Evolutionary conservation across 805 yeast species (phyloP).

Genomic region (Teunomyces atbi): DNA sequence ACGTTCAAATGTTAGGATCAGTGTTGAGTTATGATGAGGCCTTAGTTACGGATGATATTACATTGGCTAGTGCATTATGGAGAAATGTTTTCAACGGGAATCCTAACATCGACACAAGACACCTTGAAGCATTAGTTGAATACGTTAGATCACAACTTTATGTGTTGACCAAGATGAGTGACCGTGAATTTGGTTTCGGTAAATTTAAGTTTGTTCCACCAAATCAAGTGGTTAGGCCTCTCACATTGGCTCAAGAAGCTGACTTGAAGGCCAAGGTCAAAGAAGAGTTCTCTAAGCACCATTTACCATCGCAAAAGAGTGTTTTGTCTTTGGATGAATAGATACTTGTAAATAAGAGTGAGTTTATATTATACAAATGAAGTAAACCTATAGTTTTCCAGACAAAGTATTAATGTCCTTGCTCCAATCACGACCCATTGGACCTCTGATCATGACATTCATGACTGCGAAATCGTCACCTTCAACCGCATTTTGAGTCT

Average conservation of each 20-base stretch:
- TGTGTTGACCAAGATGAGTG: conserved; percentile 80
- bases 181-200: conserved; percentile 92
- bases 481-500: conserved; percentile 23
- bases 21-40: conserved; percentile 94
- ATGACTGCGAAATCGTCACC: conserved; percentile 42
- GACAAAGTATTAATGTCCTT: conserved; percentile 9
- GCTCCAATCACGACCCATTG: conserved; percentile 36
- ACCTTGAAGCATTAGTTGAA: conserved; percentile 84
- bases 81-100: conserved; percentile 89
- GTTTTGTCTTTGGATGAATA: conserved; percentile 42
- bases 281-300: conserved; percentile 49
- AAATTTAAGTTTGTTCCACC: conserved; percentile 83
- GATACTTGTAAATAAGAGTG: conserved; percentile 3
- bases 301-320: conserved; percentile 60
- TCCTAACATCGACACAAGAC: conserved; percentile 74
- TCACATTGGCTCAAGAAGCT: conserved; percentile 63
- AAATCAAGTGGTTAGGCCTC: conserved; percentile 68
- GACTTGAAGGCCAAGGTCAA: conserved; percentile 50
- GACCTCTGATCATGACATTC: conserved; percentile 44
- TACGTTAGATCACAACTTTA: conserved; percentile 88
- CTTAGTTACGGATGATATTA: conserved; percentile 71
- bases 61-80: conserved; percentile 79
- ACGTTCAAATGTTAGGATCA: conserved; percentile 84
- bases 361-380: background rate
- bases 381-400: conserved; percentile 7